A percentile compares a stretch with the other conserved stretches of the same genome.
phyloP scores from a whole-genome alignment of 2,329 filamentous ascomycete genomes.

The Dichotomopilus funicola region DNA sequence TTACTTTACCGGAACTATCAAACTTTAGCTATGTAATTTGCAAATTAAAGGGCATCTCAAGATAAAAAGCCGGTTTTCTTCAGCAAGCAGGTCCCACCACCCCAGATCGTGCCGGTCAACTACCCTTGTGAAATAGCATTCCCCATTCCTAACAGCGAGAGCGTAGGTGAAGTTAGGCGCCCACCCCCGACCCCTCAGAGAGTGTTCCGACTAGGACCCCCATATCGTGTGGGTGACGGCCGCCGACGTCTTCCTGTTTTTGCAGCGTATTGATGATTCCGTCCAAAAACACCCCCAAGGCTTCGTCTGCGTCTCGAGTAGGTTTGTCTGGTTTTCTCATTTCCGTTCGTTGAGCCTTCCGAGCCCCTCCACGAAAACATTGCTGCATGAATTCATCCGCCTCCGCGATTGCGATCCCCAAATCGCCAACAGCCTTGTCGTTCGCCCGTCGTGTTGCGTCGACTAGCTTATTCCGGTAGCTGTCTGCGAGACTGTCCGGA shows the following conservation, averaged over 20 bases:
- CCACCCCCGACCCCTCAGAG: not conserved
- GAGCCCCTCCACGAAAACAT: not conserved
- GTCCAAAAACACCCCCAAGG: conserved; percentile 7
- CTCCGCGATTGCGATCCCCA: not conserved
- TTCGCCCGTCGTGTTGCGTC: not conserved
- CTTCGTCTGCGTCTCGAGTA: not conserved
- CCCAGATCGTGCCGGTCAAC: too few species aligned
- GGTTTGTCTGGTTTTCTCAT: not conserved
- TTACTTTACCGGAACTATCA: too few species aligned
- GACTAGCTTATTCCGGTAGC: not conserved
- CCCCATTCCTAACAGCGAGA: too few species aligned
- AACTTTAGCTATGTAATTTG: too few species aligned
- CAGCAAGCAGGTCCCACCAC: too few species aligned
- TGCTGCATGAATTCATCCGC: conserved; percentile 5
- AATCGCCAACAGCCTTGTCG: not conserved
- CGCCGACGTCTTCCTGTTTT: not conserved
- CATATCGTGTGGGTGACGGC: not conserved
- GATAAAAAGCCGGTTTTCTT: too few species aligned
- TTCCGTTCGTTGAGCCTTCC: not conserved
- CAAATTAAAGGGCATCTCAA: too few species aligned
- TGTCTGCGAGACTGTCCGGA: not conserved
- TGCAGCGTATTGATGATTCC: conserved; percentile 1
- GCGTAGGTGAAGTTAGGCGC: too few species aligned
- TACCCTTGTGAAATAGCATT: too few species aligned
- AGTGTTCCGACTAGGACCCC: not conserved